phyloP scores from a whole-genome alignment of 495 filamentous ascomycete species.

The Acidiella bohemica region DNA sequence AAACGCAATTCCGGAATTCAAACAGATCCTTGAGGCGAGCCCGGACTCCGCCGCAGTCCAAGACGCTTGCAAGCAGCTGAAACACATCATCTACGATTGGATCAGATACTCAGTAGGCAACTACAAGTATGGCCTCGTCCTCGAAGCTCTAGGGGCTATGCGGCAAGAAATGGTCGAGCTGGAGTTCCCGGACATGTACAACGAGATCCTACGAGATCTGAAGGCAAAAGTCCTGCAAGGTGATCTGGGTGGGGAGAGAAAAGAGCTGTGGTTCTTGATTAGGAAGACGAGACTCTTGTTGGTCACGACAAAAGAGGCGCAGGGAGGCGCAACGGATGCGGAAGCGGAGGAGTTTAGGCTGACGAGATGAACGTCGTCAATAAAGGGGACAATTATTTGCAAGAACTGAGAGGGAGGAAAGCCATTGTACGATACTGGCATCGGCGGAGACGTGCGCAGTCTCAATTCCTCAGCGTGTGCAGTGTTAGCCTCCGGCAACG shows the following conservation, averaged over 20 bases:
- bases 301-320: constrained; percentile 48
- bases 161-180: constrained; percentile 61
- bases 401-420: too few species aligned
- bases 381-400: too few species aligned
- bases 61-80: constrained; percentile 63
- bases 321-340: constrained; percentile 50
- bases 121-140: constrained; percentile 54
- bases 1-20: constrained; percentile 89
- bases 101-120: constrained; percentile 64
- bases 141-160: constrained; percentile 65
- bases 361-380: too few species aligned
- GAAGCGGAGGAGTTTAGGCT: constrained; percentile 47
- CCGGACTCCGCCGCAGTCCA: constrained; percentile 45
- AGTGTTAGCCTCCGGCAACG: too few species aligned
- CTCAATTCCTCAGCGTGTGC: too few species aligned
- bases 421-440: too few species aligned
- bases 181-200: constrained; percentile 67
- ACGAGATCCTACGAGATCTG: constrained; percentile 54
- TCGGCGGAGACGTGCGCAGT: too few species aligned
- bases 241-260: constrained; percentile 63
- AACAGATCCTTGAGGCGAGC: constrained; percentile 55
- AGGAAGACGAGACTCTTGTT: constrained; percentile 55
- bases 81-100: constrained; percentile 50
- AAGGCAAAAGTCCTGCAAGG: constrained; percentile 54
- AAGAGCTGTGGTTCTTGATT: constrained; percentile 71